Base-by-base conservation (phyloP, 2,329 filamentous ascomycete species). In the Elsinoe fawcettii region DNA sequence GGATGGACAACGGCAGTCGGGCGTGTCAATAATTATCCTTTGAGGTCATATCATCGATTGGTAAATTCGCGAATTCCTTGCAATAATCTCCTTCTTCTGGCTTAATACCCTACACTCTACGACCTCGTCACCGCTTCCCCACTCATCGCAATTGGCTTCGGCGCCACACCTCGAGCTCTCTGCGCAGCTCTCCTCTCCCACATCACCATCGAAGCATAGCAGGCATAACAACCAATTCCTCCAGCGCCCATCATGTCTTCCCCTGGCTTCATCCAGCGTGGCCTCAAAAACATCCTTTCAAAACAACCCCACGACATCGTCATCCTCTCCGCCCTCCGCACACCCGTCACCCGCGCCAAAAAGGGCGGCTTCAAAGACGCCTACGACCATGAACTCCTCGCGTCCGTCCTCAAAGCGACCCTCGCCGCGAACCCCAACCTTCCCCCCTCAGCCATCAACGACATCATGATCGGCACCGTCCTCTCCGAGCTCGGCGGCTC, bases 271-370 rank as follows among this genome's bases (percentile, higher is more conserved):
- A 59, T 61, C 20, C 60, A 59, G 27, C 57, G 58, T 27, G 89
- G 89, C 67, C 77, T 92, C 61, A 82, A 84, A 64, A 81, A 86
- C 67, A 83, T 96, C 64, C 83, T 96, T 60, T 74, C 84, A 66
- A 95, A 93, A 72, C 75, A 84, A 22, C 86, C 90, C 39, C 81
- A 84, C 62, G 91, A 96, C 74, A 81, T 90, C 41, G 89, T 96
- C 65, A 87, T 96, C 69, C 84, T 96, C 65, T 95, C 90, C 18
- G 84, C 90, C n/a, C 80, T 96, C 39, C 88, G 91, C 64, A 96
- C 91, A 6, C 88, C 91, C 39, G 80, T 96, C 62, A 92, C 87
- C 60, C 84, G 89, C 62, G 83, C 90, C 39, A 86, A 90, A 76
- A 89, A 89, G 67, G 91, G 91, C 66, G 80, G 82, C 16, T 83